These are phyloP conservation scores for Clarireedia monteithiana DNA, from an alignment of 2,329 filamentous ascomycete species.

Conservation along the genomic window DNA sequence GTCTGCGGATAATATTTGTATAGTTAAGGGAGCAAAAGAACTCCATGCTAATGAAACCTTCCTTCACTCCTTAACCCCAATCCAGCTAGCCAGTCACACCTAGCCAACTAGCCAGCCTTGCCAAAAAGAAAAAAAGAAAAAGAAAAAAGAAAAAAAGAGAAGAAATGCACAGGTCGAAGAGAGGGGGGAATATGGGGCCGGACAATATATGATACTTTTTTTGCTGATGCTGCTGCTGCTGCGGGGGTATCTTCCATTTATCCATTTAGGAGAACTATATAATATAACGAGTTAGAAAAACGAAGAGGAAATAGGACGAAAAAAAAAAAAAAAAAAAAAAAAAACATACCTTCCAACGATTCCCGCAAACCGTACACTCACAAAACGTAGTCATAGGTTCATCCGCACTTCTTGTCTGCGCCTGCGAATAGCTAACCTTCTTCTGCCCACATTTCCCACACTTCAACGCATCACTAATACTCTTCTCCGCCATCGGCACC, in stretches of 20 bases:
- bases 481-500: conserved; percentile 86
- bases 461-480: conserved; percentile 77
- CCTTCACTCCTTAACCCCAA: conserved; percentile 17
- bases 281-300: too few species aligned
- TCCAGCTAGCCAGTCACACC: conserved; percentile 11
- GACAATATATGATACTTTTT: neutral
- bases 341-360: conserved; percentile 58
- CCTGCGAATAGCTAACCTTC: conserved; percentile 93
- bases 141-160: conserved; percentile 21
- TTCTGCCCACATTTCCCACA: conserved; percentile 90
- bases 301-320: neutral
- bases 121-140: too few species aligned
- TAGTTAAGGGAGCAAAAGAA: neutral
- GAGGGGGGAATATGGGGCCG: neutral
- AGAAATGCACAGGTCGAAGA: neutral
- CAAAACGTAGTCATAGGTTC: conserved; percentile 82
- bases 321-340: conserved; percentile 6
- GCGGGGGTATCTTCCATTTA: neutral
- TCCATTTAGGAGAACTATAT: conserved; percentile 27
- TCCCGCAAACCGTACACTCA: conserved; percentile 61
- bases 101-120: too few species aligned
- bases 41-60: neutral
- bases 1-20: too few species aligned
- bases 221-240: neutral
- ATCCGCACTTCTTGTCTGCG: conserved; percentile 91